A percentile compares a stretch with the other conserved stretches of the same genome.
phyloP scores from a whole-genome alignment of 2,329 filamentous ascomycete genomes.

The Venturia aucupariae region DNA sequence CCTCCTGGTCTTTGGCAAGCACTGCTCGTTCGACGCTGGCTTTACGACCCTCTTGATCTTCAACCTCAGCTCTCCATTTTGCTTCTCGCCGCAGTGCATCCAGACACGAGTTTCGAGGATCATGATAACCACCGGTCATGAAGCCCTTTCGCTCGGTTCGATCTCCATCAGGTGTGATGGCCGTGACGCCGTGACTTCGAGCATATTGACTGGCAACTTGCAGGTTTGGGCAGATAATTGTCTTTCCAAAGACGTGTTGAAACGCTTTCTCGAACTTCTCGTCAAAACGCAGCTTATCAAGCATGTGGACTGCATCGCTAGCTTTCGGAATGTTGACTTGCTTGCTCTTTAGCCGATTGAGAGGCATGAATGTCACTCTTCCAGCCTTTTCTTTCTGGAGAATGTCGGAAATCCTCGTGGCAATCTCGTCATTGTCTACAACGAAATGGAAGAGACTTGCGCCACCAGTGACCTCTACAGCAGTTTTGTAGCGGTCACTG shows the following conservation, averaged over 20 bases:
- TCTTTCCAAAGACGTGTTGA: conserved; percentile 90
- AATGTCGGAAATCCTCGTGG: conserved; percentile 68
- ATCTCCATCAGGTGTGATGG: conserved; percentile 91
- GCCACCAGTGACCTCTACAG: conserved; percentile 87
- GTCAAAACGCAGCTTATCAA: conserved; percentile 78
- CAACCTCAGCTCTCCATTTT: conserved; percentile 66
- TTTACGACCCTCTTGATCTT: conserved; percentile 55
- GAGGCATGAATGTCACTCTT: conserved; percentile 87
- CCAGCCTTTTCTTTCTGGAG: conserved; percentile 73
- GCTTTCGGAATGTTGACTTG: conserved; percentile 71
- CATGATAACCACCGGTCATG: conserved; percentile 89
- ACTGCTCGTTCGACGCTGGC: conserved; percentile 59
- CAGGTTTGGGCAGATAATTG: conserved; percentile 85
- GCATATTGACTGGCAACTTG: conserved; percentile 84
- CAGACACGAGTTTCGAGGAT: conserved; percentile 76
- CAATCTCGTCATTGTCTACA: conserved; percentile 84
- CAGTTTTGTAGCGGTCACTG: conserved; percentile 72
- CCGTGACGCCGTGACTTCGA: conserved; percentile 80
- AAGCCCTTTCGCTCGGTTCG: conserved; percentile 91
- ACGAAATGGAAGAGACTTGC: conserved; percentile 92
- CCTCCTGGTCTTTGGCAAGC: conserved; percentile 75
- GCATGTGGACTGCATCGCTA: conserved; percentile 76
- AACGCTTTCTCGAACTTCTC: conserved; percentile 72
- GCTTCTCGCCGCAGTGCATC: conserved; percentile 69
- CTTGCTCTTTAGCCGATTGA: conserved; percentile 68